Base-by-base conservation (phyloP, 805 yeast genomes). In the Scheffersomyces lignosus region DNA sequence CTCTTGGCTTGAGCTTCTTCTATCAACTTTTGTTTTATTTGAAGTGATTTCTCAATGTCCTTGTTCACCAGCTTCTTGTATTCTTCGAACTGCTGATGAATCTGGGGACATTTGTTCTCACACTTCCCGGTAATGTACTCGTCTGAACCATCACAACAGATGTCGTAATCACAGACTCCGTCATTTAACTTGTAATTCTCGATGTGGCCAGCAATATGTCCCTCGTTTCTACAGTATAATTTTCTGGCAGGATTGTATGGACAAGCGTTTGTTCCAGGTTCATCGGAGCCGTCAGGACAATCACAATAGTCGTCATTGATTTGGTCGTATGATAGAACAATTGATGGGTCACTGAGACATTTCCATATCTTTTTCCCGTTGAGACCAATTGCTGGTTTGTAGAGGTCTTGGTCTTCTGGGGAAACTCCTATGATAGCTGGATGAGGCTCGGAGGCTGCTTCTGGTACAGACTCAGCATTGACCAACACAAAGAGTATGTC, bases 281-380 rank as follows among this genome's bases (percentile, higher is more conserved):
- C 98, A 64, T 93, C 99, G 4, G 90, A 80, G 0, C 98, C 98
- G 63, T 93, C 99, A 0, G 97, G 97, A 65, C 98, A 91, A 54
- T 93, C 98, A 62, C 98, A 91, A 54, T 74, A 83, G 49, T 89
- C 84, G 59, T 93, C 97, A 57, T 91, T 91, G 49, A 91, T 73
- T 52, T 81, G 85, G 25, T 66, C 66, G 34, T 69, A 67, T 27
- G 81, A 69, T 14, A 91, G 61, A 15, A 66, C 68, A 4, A 88
- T 77, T n/a, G 77, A 73, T 0, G 93, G 83, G 51, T 85, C 73
- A 22, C 62, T 51, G 25, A 91, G 58, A 64, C 98, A 91, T 4
- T 67, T 60, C 87, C 93, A 91, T 24, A 41, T 47, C 17, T 44
- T 28, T 12, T 40, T 42, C 0, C 63, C 66, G 25, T 48, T 37